These are phyloP conservation scores for Hanseniaspora vineae DNA, from an alignment of 805 yeast genomes.

Conservation along the genomic window DNA sequence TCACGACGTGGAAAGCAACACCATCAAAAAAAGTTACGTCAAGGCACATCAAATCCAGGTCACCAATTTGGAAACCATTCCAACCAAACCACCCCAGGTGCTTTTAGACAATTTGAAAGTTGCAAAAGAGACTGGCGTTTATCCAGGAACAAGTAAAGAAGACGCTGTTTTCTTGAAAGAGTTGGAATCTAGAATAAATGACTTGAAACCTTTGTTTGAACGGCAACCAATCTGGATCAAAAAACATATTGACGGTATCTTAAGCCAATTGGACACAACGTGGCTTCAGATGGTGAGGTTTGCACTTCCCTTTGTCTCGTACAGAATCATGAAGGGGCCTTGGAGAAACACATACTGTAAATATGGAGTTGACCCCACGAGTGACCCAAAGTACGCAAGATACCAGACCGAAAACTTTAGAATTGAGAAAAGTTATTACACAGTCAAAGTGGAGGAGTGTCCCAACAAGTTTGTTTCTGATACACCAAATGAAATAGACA, in stretches of 20 bases:
- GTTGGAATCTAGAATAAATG: constrained; percentile 17
- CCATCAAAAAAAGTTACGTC: constrained; percentile 30
- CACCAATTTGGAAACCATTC: constrained; percentile 36
- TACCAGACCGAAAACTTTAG: constrained; percentile 81
- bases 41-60: constrained; percentile 33
- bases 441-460: constrained; percentile 14
- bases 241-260: constrained; percentile 45
- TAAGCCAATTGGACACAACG: constrained; percentile 23
- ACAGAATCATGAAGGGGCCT: constrained; percentile 78
- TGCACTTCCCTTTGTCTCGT: constrained; percentile 78
- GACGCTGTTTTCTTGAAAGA: constrained; percentile 18
- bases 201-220: constrained; percentile 37
- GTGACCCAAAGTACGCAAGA: constrained; percentile 37
- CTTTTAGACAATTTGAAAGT: constrained; percentile 32
- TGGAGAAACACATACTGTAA: constrained; percentile 81
- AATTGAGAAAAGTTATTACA: constrained; percentile 16
- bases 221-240: constrained; percentile 79
- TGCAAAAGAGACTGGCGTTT: constrained; percentile 20
- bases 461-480: constrained; percentile 21
- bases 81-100: constrained; percentile 36
- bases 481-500: constrained; percentile 26
- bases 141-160: constrained; percentile 22
- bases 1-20: constrained; percentile 32
- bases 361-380: constrained; percentile 68
- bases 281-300: constrained; percentile 32